These are phyloP conservation scores for Xylona heveae DNA, from an alignment of 495 filamentous ascomycete species.

Conservation along the genomic window DNA sequence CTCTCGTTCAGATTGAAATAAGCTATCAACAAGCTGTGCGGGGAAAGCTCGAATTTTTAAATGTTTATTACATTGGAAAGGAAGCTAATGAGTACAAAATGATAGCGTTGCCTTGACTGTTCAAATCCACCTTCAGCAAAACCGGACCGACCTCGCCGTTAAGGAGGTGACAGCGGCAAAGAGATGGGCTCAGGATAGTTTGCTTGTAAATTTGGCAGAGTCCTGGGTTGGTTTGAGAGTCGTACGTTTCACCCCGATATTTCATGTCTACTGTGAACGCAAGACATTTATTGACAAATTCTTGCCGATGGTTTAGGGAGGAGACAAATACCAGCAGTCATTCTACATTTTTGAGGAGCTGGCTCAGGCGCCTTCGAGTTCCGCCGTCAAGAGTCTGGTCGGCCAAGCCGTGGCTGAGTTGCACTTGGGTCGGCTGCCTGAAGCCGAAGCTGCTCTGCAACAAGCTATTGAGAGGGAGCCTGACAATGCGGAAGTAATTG, in stretches of 20 bases:
- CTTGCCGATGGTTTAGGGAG: slow-evolving; percentile 34
- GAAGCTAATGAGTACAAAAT: not conserved
- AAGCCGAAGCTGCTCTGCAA: slow-evolving; percentile 70
- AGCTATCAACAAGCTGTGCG: too few species aligned
- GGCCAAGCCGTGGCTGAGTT: slow-evolving; percentile 83
- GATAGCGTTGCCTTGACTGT: slow-evolving; percentile 43
- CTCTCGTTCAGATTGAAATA: too few species aligned
- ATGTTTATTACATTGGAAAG: not conserved
- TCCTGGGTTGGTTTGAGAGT: slow-evolving; percentile 81
- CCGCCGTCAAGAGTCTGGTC: slow-evolving; percentile 45
- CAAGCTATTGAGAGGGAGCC: slow-evolving; percentile 59
- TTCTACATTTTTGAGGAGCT: slow-evolving; percentile 99
- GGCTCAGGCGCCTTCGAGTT: slow-evolving; percentile 58
- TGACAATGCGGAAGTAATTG: slow-evolving; percentile 47
- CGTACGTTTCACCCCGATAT: slow-evolving; percentile 46
- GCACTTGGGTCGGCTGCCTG: slow-evolving; percentile 71
- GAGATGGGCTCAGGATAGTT: slow-evolving; percentile 86
- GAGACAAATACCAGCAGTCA: slow-evolving; percentile 87
- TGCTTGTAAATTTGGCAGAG: slow-evolving; percentile 86
- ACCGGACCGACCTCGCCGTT: slow-evolving; percentile 69
- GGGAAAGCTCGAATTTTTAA: not conserved
- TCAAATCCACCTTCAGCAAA: slow-evolving; percentile 81
- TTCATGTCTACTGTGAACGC: not conserved
- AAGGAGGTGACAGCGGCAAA: slow-evolving; percentile 81
- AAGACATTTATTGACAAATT: not conserved